Evolutionary conservation across 176 grass and related monocot genomes (phyloP), one percentile per base, ranked within the genome.

Genomic region (Phoenix dactylifera): DNA sequence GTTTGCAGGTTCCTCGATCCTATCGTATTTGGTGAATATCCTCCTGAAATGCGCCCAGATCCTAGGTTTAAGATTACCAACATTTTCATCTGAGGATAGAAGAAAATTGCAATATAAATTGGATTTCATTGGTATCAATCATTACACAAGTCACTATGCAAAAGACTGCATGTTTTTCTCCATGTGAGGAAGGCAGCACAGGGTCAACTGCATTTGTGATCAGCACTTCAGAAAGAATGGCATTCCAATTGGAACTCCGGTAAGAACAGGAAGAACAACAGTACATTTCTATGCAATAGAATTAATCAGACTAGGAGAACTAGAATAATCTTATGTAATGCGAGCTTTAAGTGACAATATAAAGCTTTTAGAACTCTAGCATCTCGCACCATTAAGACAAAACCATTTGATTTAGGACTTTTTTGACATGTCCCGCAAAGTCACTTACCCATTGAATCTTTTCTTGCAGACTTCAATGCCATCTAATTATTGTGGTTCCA

Each of bases 111-210:
- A 19, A 65, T 74, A 72, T 16, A 72, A 80, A 71, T 28, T 89
- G 16, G 85, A 89, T 23, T 89, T 84, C 59, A 72, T 89, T 19
- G 85, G 80, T 25, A 57, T 84, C 35, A 89, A 89, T 50, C 85
- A 89, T 64, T 89, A 84, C 26, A 57, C 64, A 15, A 77, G 72
- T 76, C 15, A 62, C 4, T 89, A 89, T 50, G 48, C 71, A 12
- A 75, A 82, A 62, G 81, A 85, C 62, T 82, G 86, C 65, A 82
- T 76, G 22, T 50, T 61, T n/a, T 48, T 80, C 73, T 71, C 24
- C 20, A 18, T 89, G 80, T 29, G 48, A 65, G 49, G 59, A 77
- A 50, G 60, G 23, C 44, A 78, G 81, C 10, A 28, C 49, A 23
- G 74, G 51, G 2, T 44, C 35, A 16, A 68, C 77, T 54, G 77